Percentiles rank a stretch among this genome's conserved stretches.
Evolutionary conservation across 2,329 filamentous ascomycete species (phyloP).

Genomic region (Xylariaceae sp.): DNA sequence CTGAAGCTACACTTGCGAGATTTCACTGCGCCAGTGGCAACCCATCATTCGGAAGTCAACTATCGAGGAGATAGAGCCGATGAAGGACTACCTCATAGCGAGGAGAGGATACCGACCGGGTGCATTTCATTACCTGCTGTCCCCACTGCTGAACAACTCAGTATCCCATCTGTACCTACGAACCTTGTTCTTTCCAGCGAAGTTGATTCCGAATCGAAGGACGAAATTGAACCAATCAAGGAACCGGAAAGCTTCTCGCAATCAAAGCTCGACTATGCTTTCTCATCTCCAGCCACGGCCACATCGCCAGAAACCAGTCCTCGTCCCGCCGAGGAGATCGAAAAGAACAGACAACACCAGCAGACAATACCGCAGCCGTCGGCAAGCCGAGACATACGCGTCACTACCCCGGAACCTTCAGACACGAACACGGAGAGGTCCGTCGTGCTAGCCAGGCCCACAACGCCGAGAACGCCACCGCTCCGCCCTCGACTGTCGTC

Average conservation of each 20-base stretch:
- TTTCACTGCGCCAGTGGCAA: background rate
- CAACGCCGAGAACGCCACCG: background rate
- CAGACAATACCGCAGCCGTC: too few species aligned
- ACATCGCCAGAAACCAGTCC: constrained; percentile 12
- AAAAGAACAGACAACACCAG: background rate
- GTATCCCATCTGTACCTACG: too few species aligned
- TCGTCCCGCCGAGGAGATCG: background rate
- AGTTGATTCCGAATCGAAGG: too few species aligned
- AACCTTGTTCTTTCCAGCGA: too few species aligned
- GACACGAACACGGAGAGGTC: background rate
- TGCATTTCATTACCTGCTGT: background rate
- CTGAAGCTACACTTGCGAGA: constrained; percentile 11
- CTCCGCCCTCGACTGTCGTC: constrained; percentile 1
- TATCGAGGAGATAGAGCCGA: too few species aligned
- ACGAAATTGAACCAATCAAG: constrained; percentile 2
- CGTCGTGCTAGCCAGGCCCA: background rate
- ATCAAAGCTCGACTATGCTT: constrained; percentile 24
- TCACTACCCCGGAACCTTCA: too few species aligned
- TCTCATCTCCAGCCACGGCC: constrained; percentile 20
- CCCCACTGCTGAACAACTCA: background rate
- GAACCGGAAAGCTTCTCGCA: constrained; percentile 17
- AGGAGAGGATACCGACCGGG: background rate
- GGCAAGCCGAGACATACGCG: too few species aligned
- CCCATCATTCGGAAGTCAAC: too few species aligned
- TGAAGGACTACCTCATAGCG: constrained; percentile 1